Base-by-base conservation (phyloP, 208 protist genomes). In the Wallacemonas collosoma region DNA sequence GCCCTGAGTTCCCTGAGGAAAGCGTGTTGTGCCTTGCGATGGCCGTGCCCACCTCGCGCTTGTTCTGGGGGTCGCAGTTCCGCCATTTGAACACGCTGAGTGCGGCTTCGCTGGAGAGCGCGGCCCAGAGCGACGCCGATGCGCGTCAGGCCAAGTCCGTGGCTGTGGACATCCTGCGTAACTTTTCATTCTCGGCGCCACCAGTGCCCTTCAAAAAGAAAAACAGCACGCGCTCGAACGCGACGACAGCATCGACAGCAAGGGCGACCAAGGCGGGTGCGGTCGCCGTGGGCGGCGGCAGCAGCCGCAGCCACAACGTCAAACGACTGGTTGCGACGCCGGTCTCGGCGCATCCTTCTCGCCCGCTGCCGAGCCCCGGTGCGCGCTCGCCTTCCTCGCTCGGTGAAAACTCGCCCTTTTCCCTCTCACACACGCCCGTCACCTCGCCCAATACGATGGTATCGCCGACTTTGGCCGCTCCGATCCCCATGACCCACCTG, bases 1-100 rank as follows among this genome's bases (percentile, higher is more conserved):
- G 48, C 12, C 8, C 41, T 11, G 48, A 9, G 6, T 87, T 87
- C 63, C 82, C 82, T 1, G 75, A 84, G 40, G 82, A 87, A 45
- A 81, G 72, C 40, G 72, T 87, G 17, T 14, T 81, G 50, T 65
- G 78, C 2, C 75, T 87, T 11, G 79, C 76, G 44, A 58, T 87
- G 45, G 68, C 71, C 12, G 64, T 79, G 36, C 82, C 79, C 0
- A 56, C 41, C 35, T 60, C 71, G n/a, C 65, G 73, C 4, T 61
- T 86, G 17, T 68, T 65, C 60, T 65, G 60, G 60, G 60, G 60
- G 15, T 14, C 5, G 5, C 60, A 65, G 60, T 65, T 65, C 40
- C 60, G 60, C 38, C 40, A 48, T 3, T 6, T 4, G 8, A 6
- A 50, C 6, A 50, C 45, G 8, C 12, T 50, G 6, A 12, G 45